Evolutionary conservation across 768 basidiomycete genomes (phyloP).

Genomic region (Pisolithus sp.): DNA sequence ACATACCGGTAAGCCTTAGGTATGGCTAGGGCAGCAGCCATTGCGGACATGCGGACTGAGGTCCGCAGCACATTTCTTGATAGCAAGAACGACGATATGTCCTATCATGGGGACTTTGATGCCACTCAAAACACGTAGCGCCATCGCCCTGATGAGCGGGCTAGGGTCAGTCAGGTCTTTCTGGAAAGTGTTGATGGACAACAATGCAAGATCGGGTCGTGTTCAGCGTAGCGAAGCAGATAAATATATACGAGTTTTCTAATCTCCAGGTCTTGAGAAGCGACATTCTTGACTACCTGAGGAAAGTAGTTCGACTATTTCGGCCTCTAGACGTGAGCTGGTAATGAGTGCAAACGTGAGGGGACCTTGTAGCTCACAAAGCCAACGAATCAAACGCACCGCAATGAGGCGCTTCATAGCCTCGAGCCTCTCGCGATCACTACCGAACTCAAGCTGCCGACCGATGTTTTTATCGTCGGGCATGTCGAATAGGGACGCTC

Average conservation of each 20-base stretch:
- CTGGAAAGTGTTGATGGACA: conserved; percentile 98
- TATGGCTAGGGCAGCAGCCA: conserved; percentile 83
- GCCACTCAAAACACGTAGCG: conserved; percentile 85
- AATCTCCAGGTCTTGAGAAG: conserved; percentile 86
- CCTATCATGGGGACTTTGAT: conserved; percentile 89
- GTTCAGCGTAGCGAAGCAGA: conserved; percentile 86
- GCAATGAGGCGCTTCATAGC: conserved; percentile 94
- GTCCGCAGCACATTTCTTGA: conserved; percentile 90
- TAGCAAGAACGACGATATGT: conserved; percentile 75
- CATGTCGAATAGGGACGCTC: conserved; percentile 54
- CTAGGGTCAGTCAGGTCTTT: conserved; percentile 90
- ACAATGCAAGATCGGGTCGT: conserved; percentile 87
- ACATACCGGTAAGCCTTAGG: conserved; percentile 75
- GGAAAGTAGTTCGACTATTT: conserved; percentile 89
- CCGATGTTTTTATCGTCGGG: conserved; percentile 82
- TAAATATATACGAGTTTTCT: conserved; percentile 98
- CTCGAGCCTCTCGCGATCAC: conserved; percentile 87
- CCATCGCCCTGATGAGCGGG: conserved; percentile 95
- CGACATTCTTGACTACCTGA: conserved; percentile 95
- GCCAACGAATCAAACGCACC: conserved; percentile 41
- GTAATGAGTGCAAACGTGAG: conserved; percentile 1
- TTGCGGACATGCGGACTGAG: conserved; percentile 93
- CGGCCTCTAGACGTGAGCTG: conserved; percentile 91
- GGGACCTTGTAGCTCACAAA: background rate
- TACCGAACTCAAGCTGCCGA: conserved; percentile 81